Conservation (phyloP, 2,329 filamentous ascomycete genomes). For the Epichloe coenophiala region DNA sequence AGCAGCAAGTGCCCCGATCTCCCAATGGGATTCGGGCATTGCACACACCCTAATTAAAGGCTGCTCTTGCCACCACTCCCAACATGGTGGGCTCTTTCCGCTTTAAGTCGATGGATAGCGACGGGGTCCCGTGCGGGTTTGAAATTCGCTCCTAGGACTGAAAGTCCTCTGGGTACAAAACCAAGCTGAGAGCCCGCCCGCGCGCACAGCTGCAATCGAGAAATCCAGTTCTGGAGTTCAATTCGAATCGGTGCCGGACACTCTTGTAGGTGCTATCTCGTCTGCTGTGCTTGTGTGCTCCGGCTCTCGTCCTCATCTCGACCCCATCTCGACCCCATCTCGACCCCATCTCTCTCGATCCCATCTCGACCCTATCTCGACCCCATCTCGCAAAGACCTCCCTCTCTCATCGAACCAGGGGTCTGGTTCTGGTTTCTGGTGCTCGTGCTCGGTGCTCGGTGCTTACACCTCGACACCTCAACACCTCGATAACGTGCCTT, state of each 20-base stretch:
- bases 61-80: not conserved
- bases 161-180: not conserved
- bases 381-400: no score
- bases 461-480: not conserved
- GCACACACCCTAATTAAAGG: no score
- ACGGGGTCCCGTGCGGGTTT: not conserved
- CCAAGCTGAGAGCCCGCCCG: not conserved
- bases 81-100: not conserved
- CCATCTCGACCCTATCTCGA: no score
- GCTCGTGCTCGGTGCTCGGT: no score
- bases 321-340: not conserved
- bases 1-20: not conserved
- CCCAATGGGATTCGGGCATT: not conserved
- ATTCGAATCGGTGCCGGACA: not conserved
- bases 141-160: not conserved
- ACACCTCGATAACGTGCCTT: not conserved
- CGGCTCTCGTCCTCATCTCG: not conserved
- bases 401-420: not conserved
- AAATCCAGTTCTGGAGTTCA: not conserved
- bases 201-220: no score
- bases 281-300: not conserved
- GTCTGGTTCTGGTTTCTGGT: not conserved
- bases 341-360: no score
- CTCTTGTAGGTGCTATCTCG: not conserved
- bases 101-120: not conserved